Evolutionary conservation across 345 rosid species (phyloP).

Genomic region (Atalantia buxifolia): DNA sequence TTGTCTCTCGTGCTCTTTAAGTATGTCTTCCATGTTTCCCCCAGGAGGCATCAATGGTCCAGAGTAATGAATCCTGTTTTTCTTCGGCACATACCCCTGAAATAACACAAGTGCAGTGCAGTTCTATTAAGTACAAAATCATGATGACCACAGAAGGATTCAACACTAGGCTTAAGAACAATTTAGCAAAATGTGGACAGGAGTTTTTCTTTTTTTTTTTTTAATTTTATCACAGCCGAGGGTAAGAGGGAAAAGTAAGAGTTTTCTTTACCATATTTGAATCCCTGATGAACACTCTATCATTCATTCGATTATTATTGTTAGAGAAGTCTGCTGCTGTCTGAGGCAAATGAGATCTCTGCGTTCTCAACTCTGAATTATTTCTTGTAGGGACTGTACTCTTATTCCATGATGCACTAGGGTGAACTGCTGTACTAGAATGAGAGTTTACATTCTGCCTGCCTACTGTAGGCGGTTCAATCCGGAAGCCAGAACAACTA

Average conservation of each 20-base stretch:
- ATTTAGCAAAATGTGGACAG: neutral
- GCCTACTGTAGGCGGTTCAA: constrained; percentile 32
- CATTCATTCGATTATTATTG: constrained; percentile 31
- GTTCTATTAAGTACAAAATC: neutral
- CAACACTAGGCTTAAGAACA: neutral
- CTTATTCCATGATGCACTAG: constrained; percentile 33
- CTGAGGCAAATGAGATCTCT: constrained; percentile 27
- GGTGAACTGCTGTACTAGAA: constrained; percentile 53
- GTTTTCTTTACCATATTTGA: constrained; percentile 33
- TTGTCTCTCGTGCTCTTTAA: constrained; percentile 87
- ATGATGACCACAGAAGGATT: neutral
- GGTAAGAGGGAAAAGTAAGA: neutral
- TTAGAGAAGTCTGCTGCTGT: constrained; percentile 29
- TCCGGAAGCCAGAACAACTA: constrained; percentile 39
- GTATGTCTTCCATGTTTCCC: constrained; percentile 78
- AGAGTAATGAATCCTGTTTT: constrained; percentile 74
- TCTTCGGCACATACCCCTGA: constrained; percentile 61
- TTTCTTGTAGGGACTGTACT: constrained; percentile 26
- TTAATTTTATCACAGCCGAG: neutral
- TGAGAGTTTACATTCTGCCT: constrained; percentile 26
- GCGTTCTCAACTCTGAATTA: constrained; percentile 28
- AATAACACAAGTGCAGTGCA: constrained; percentile 17
- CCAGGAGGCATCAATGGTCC: constrained; percentile 95
- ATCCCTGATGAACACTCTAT: constrained; percentile 21
- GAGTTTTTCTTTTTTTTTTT: neutral